These are phyloP conservation scores for Vitis hybrid DNA, from an alignment of 177 flowering plant genomes.

Conservation along the genomic window DNA sequence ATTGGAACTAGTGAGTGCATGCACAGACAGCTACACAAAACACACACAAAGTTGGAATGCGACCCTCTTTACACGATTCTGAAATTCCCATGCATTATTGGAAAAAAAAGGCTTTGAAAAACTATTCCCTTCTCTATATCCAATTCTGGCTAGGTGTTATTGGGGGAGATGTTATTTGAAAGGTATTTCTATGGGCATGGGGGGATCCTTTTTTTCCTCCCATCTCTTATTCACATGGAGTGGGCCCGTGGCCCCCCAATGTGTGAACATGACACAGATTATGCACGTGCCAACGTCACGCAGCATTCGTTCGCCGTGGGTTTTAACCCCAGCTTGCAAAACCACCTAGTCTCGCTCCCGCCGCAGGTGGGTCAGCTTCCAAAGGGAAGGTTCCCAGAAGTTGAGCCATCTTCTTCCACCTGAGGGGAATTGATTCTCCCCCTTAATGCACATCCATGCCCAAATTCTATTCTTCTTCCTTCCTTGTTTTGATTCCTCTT, in stretches of 20 bases:
- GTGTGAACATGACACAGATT: not conserved
- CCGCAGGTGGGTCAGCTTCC: constrained; percentile 10
- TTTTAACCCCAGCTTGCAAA: not conserved
- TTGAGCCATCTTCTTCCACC: not conserved
- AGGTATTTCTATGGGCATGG: constrained; percentile 1
- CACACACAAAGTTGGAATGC: not conserved
- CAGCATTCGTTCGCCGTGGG: not conserved
- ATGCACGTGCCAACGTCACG: not conserved
- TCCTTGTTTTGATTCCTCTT: constrained; percentile 12
- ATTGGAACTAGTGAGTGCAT: constrained; percentile 11
- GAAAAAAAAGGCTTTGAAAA: constrained; percentile 6
- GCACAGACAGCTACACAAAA: constrained; percentile 4
- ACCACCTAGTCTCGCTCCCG: constrained; percentile 11
- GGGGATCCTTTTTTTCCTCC: not conserved
- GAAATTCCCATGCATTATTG: constrained; percentile 27
- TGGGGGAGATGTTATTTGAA: constrained; percentile 33
- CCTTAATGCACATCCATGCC: constrained; percentile 26
- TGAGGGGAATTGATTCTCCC: constrained; percentile 22
- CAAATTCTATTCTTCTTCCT: constrained; percentile 22
- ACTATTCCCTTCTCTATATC: constrained; percentile 26
- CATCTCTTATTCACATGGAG: constrained; percentile 4
- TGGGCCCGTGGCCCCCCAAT: not conserved
- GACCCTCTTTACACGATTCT: constrained; percentile 31
- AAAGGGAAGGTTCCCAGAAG: not conserved
- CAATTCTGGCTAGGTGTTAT: constrained; percentile 26